Conservation (phyloP, 257 asterid genomes). For the Paraleonurus japonicus region DNA sequence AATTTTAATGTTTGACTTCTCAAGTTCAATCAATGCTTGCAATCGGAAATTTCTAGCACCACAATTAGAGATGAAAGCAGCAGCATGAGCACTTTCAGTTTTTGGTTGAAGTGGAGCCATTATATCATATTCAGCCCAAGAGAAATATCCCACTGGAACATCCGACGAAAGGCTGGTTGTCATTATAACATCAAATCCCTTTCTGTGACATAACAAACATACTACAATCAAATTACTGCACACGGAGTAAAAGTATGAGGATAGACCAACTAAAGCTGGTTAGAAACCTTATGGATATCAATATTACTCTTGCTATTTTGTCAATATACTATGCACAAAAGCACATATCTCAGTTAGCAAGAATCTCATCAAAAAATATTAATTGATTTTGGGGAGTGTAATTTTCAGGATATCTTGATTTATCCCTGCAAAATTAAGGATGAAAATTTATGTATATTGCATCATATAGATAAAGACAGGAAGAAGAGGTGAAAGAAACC, state of each 20-base stretch:
- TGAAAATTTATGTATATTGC: background rate
- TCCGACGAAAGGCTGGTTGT: constrained; percentile 98
- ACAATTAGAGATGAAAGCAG: constrained; percentile 97
- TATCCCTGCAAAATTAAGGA: constrained; percentile 1
- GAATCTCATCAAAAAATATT: no score
- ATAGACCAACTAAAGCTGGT: background rate
- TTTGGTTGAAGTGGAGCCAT: constrained; percentile 94
- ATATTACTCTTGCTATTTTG: background rate
- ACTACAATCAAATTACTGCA: constrained; percentile 11
- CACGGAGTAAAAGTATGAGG: background rate
- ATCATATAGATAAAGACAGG: background rate
- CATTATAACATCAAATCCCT: constrained; percentile 80
- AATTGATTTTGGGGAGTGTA: background rate
- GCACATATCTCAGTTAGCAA: background rate
- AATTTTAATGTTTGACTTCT: constrained; percentile 59
- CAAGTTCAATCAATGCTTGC: constrained; percentile 85
- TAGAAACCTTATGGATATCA: background rate
- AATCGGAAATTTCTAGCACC: constrained; percentile 88
- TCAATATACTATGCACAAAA: background rate
- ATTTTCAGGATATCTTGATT: constrained; percentile 8
- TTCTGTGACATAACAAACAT: constrained; percentile 43
- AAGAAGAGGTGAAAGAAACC: constrained; percentile 30
- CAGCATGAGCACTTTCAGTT: constrained; percentile 75
- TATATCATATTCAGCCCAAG: constrained; percentile 96
- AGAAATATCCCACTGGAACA: constrained; percentile 98